phyloP scores from a whole-genome alignment of 208 protist genomes.

The Crithidia bombi region DNA sequence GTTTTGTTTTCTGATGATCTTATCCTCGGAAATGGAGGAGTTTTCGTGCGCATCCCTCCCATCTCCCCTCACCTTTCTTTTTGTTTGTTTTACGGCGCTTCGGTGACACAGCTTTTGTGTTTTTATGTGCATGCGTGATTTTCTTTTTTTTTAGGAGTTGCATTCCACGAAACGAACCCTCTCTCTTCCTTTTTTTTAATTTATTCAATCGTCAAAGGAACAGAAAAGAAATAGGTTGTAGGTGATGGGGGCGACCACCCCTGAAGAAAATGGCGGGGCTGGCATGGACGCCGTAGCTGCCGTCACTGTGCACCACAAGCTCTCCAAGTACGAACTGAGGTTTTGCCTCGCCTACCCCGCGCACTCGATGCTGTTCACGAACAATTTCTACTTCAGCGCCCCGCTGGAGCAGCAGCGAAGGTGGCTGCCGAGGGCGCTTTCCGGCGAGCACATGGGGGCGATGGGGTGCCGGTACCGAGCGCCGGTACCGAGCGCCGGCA shows the following conservation, averaged over 20 bases:
- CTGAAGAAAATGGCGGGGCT: constrained; percentile 88
- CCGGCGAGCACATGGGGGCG: constrained; percentile 96
- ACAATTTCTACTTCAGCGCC: constrained; percentile 85
- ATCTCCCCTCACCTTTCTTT: too few species aligned
- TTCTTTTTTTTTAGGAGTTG: too few species aligned
- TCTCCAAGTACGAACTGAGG: constrained; percentile 79
- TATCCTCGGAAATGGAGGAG: too few species aligned
- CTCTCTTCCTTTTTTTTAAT: too few species aligned
- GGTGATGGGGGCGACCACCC: constrained; percentile 95
- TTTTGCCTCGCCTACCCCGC: constrained; percentile 86
- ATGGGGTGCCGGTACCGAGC: constrained; percentile 96
- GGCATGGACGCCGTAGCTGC: constrained; percentile 85
- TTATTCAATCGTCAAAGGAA: not conserved
- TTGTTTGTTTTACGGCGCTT: too few species aligned
- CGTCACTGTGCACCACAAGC: constrained; percentile 80
- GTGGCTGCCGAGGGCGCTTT: constrained; percentile 90
- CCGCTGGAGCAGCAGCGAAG: constrained; percentile 92
- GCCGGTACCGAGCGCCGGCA: constrained; percentile 94
- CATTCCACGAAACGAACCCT: too few species aligned
- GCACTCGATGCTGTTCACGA: constrained; percentile 83
- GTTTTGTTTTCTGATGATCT: too few species aligned
- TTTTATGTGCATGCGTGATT: too few species aligned
- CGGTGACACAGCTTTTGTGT: too few species aligned
- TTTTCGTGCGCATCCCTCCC: too few species aligned
- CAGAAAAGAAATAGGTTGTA: not conserved